phyloP scores from a whole-genome alignment of 305 asterid species.

The Solanum hybrid region DNA sequence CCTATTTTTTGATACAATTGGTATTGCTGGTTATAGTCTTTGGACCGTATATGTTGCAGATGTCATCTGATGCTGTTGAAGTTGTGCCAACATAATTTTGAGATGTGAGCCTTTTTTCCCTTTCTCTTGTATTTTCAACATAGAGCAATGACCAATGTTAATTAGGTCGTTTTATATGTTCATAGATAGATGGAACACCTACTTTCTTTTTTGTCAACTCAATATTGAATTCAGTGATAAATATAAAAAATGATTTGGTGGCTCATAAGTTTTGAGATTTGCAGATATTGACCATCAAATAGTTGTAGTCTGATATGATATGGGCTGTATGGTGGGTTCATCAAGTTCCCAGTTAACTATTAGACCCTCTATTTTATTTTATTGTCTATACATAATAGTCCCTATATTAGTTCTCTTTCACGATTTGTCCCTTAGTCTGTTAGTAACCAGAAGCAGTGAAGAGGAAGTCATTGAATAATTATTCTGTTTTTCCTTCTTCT shows the following conservation, averaged over 20 bases:
- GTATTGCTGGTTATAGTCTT: constrained; percentile 27
- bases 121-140: background rate
- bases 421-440: background rate
- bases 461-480: background rate
- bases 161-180: background rate
- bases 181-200: background rate
- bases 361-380: background rate
- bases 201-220: background rate
- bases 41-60: constrained; percentile 23
- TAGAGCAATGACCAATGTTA: background rate
- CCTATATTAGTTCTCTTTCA: background rate
- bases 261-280: background rate
- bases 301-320: background rate
- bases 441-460: background rate
- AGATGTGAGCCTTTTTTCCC: background rate
- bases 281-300: background rate
- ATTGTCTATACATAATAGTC: background rate
- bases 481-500: background rate
- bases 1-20: constrained; percentile 44
- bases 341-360: background rate
- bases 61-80: constrained; percentile 25
- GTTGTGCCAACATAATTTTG: constrained; percentile 59
- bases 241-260: background rate
- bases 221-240: background rate
- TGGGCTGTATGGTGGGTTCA: background rate